These are phyloP conservation scores for Lathyrus tuberosus DNA, from an alignment of 306 rosid genomes.

Conservation along the genomic window DNA sequence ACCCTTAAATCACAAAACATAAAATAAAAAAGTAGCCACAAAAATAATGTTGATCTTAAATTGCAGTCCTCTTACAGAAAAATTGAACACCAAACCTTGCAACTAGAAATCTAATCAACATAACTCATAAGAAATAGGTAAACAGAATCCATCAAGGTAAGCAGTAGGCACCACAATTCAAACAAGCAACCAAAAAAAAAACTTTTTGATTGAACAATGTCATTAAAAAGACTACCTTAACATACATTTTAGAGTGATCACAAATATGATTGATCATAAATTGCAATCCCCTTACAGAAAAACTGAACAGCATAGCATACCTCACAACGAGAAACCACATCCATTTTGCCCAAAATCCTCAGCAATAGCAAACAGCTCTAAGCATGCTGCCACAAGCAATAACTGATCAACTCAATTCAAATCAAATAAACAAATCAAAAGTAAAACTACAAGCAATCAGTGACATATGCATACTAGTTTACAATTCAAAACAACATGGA, in stretches of 20 bases:
- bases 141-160: too few species aligned
- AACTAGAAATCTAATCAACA: slow-evolving; percentile 65
- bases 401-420: slow-evolving; percentile 51
- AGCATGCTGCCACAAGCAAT: slow-evolving; percentile 40
- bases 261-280: neutral
- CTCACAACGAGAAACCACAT: slow-evolving; percentile 78
- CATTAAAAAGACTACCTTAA: too few species aligned
- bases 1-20: neutral
- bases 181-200: too few species aligned
- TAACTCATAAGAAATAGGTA: too few species aligned
- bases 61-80: neutral
- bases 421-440: too few species aligned
- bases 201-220: too few species aligned
- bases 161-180: too few species aligned
- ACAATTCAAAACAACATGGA: neutral
- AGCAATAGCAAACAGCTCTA: slow-evolving; percentile 41
- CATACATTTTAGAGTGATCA: too few species aligned
- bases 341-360: slow-evolving; percentile 61
- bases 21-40: neutral
- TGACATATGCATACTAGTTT: neutral
- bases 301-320: slow-evolving; percentile 39
- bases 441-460: slow-evolving; percentile 28
- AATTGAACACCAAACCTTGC: slow-evolving; percentile 60
- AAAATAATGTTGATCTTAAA: neutral
- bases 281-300: neutral